A percentile compares a stretch with the other conserved stretches of the same genome.
Evolutionary conservation across 805 yeast species (phyloP).

Genomic region (Ogataea henricii): DNA sequence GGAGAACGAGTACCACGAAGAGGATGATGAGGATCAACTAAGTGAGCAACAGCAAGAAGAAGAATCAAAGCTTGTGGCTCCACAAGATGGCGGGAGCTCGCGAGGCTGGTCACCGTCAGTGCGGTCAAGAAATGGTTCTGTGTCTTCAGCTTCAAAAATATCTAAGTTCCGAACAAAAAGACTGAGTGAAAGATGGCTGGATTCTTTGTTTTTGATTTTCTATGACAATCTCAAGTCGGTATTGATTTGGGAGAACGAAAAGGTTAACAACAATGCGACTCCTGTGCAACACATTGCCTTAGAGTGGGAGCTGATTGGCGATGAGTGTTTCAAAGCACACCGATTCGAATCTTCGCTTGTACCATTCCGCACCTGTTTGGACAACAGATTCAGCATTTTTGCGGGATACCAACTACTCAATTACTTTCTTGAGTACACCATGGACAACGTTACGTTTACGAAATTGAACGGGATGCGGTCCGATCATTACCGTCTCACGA

Average conservation of each 20-base stretch:
- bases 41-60: conserved; percentile 8
- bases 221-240: conserved; percentile 77
- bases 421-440: conserved; percentile 38
- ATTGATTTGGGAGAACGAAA: conserved; percentile 54
- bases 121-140: conserved; percentile 23
- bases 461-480: conserved; percentile 26
- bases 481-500: conserved; percentile 22
- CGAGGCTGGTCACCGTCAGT: conserved; percentile 23
- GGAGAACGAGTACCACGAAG: conserved; percentile 61
- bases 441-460: conserved; percentile 26
- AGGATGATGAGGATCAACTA: conserved; percentile 22
- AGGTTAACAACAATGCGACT: conserved; percentile 21
- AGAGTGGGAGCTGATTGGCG: conserved; percentile 76
- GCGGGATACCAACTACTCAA: conserved; percentile 53
- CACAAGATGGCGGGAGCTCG: conserved; percentile 2
- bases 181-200: conserved; percentile 74
- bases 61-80: conserved; percentile 6
- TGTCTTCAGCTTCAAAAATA: conserved; percentile 26
- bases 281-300: conserved; percentile 55
- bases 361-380: conserved; percentile 54
- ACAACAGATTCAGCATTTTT: conserved; percentile 63
- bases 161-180: conserved; percentile 45
- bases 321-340: conserved; percentile 50
- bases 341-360: conserved; percentile 50
- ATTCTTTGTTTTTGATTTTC: conserved; percentile 62